Conservation (phyloP, 345 rosid genomes). For the Isatis tinctoria region DNA sequence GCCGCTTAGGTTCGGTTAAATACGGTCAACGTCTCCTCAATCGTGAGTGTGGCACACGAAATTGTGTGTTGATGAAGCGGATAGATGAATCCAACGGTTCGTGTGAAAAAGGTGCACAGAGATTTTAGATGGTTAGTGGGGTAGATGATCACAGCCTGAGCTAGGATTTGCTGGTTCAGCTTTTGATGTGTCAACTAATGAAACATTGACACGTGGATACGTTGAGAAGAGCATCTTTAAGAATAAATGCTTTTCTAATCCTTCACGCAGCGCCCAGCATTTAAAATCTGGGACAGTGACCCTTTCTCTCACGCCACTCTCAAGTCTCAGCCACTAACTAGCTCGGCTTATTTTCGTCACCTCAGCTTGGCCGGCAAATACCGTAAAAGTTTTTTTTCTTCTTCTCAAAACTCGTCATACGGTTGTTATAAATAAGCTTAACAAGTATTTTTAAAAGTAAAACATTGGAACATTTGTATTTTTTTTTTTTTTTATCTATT, state of each 20-base stretch:
- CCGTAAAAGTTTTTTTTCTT: too few relatives aligned
- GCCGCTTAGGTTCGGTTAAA: conserved; percentile 7
- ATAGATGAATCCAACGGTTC: conserved; percentile 21
- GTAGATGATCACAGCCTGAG: conserved; percentile 6
- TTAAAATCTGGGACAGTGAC: conserved; percentile 27
- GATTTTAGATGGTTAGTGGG: background rate
- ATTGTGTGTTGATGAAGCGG: background rate
- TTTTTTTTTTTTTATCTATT: background rate
- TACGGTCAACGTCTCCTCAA: background rate
- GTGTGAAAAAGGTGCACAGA: background rate
- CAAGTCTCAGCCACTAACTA: background rate
- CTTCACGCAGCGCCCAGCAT: conserved; percentile 32
- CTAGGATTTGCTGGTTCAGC: conserved; percentile 22
- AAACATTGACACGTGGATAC: conserved; percentile 5
- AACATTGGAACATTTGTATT: background rate
- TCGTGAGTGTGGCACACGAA: conserved; percentile 17
- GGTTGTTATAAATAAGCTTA: background rate
- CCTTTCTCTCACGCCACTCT: conserved; percentile 12
- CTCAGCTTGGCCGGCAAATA: conserved; percentile 8
- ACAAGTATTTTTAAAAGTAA: too few relatives aligned
- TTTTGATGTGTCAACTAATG: conserved; percentile 16
- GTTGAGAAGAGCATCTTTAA: conserved; percentile 30
- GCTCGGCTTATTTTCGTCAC: conserved; percentile 2
- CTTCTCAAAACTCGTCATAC: background rate
- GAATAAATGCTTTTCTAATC: conserved; percentile 38